Evolutionary conservation across 2,329 filamentous ascomycete species (phyloP).

Genomic region (Colletotrichum sp.): DNA sequence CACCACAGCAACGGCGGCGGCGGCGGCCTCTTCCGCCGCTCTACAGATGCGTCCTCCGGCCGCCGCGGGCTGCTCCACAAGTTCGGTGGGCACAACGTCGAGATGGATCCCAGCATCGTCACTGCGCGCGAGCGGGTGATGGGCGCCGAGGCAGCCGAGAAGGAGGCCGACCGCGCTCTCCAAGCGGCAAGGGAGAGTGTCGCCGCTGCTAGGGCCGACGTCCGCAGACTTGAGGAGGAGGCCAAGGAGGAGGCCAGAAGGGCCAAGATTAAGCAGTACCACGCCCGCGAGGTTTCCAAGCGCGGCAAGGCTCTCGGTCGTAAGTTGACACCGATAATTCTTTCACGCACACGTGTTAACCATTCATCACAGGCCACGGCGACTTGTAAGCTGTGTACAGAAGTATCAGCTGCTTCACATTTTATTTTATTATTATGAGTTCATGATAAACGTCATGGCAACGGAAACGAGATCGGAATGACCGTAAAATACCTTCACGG

Average conservation of each 20-base stretch:
- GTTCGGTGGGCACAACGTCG: constrained; percentile 47
- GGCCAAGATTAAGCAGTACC: constrained; percentile 72
- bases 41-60: constrained; percentile 30
- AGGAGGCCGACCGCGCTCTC: constrained; percentile 68
- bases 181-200: constrained; percentile 63
- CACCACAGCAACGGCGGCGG: constrained; percentile 11
- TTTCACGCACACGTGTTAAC: neutral
- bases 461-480: neutral
- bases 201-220: constrained; percentile 66
- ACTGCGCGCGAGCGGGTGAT: constrained; percentile 67
- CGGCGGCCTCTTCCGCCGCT: constrained; percentile 29
- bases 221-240: constrained; percentile 67
- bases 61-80: constrained; percentile 47
- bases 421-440: neutral
- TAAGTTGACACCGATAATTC: constrained; percentile 46
- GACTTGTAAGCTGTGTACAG: neutral
- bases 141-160: constrained; percentile 66
- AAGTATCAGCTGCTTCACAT: neutral
- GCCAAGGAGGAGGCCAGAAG: constrained; percentile 68
- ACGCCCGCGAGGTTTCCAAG: constrained; percentile 70
- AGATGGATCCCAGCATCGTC: constrained; percentile 67
- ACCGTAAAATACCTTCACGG: neutral
- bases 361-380: neutral
- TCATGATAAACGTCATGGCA: neutral
- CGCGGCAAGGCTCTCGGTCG: constrained; percentile 72